phyloP scores from a whole-genome alignment of 768 basidiomycete genomes.

The Tulasnella sp. region DNA sequence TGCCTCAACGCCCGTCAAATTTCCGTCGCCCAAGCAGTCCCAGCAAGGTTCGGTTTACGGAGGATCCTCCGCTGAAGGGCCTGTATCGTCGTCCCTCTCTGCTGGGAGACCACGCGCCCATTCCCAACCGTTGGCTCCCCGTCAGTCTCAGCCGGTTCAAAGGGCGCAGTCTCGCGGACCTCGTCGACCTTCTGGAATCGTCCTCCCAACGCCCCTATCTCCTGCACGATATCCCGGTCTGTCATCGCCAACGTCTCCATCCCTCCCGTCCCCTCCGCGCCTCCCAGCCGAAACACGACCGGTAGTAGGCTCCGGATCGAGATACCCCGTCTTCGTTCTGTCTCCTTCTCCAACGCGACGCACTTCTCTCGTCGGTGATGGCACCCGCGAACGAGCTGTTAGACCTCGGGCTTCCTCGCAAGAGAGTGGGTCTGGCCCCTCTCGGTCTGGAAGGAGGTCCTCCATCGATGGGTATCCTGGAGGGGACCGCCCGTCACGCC shows the following conservation, averaged over 20 bases:
- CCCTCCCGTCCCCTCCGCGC: background rate
- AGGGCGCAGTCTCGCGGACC: background rate
- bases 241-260: conserved; percentile 12
- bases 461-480: background rate
- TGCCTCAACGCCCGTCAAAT: background rate
- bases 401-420: background rate
- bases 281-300: background rate
- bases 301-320: background rate
- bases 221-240: conserved; percentile 26
- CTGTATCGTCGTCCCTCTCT: background rate
- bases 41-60: conserved; percentile 30
- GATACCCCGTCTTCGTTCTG: background rate
- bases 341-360: background rate
- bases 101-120: conserved; percentile 22
- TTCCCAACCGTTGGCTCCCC: background rate
- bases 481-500: background rate
- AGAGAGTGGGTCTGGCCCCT: background rate
- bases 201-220: conserved; percentile 29
- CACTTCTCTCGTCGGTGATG: background rate
- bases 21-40: background rate
- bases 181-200: conserved; percentile 19
- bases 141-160: background rate
- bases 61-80: conserved; percentile 27
- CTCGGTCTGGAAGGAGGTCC: background rate
- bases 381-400: background rate